Conservation (phyloP, 768 basidiomycete species). For the Termitomyces sp. region DNA sequence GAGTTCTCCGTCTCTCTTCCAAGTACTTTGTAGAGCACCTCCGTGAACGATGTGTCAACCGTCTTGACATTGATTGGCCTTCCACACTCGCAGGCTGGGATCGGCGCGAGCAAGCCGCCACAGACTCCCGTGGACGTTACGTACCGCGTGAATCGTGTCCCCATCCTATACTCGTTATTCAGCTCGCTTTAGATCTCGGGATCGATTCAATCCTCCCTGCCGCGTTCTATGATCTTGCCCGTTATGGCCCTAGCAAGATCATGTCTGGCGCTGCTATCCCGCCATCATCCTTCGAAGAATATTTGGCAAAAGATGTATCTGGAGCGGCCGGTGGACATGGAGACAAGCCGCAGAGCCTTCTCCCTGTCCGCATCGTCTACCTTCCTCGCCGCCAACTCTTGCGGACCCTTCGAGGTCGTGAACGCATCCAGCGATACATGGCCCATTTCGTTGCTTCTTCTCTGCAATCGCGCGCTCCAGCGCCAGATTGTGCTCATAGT, state of each 20-base stretch:
- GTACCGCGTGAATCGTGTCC: constrained; percentile 50
- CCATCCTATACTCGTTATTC: constrained; percentile 67
- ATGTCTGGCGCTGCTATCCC: constrained; percentile 41
- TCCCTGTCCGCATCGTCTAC: constrained; percentile 24
- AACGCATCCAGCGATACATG: constrained; percentile 56
- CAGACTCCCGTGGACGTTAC: constrained; percentile 47
- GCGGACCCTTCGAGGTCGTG: constrained; percentile 56
- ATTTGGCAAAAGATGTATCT: constrained; percentile 11
- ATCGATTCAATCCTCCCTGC: constrained; percentile 55
- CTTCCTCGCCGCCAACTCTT: constrained; percentile 18
- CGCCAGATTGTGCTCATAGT: constrained; percentile 41
- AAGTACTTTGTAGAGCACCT: constrained; percentile 75
- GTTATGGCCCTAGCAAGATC: constrained; percentile 70
- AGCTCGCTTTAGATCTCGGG: constrained; percentile 61
- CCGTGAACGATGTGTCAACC: constrained; percentile 51
- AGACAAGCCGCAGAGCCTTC: constrained; percentile 18
- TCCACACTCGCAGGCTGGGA: constrained; percentile 66
- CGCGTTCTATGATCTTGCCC: constrained; percentile 69
- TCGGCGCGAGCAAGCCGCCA: constrained; percentile 49
- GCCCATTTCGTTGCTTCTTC: constrained; percentile 53
- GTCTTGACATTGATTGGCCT: constrained; percentile 63
- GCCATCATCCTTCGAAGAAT: constrained; percentile 23
- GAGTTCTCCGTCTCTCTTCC: constrained; percentile 64
- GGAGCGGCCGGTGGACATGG: too few relatives aligned
- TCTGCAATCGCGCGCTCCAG: constrained; percentile 42